Conservation (phyloP, 108 stramenopile genomes). For the Hondaea fermentalgiana region DNA sequence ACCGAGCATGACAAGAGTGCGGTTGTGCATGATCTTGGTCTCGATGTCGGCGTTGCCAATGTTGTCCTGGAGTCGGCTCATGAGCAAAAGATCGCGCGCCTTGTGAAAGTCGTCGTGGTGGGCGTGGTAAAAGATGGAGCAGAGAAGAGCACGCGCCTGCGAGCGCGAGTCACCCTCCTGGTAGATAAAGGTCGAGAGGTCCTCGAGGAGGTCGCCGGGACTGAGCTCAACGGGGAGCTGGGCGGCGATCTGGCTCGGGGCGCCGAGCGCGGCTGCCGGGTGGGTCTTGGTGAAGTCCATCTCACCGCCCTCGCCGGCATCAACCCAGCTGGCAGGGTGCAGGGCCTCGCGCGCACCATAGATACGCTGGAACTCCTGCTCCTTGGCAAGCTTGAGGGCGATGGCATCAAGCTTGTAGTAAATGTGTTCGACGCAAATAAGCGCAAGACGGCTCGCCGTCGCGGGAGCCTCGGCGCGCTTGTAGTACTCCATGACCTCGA, state of each 20-base stretch:
- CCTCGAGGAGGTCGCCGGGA: constrained; percentile 40
- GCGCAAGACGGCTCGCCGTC: constrained; percentile 67
- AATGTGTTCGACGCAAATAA: constrained; percentile 74
- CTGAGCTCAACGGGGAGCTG: background rate
- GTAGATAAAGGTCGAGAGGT: constrained; percentile 79
- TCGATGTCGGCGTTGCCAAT: constrained; percentile 61
- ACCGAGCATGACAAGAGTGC: constrained; percentile 91
- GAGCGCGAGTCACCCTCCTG: constrained; percentile 71
- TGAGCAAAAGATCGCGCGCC: constrained; percentile 88
- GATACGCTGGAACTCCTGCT: constrained; percentile 53
- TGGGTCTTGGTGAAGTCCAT: constrained; percentile 40
- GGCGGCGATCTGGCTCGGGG: constrained; percentile 45
- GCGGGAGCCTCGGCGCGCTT: constrained; percentile 53
- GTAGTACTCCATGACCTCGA: constrained; percentile 67
- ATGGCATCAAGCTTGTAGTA: constrained; percentile 94
- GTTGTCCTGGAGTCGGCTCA: constrained; percentile 86
- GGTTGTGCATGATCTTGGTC: constrained; percentile 93
- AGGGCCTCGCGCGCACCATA: constrained; percentile 60
- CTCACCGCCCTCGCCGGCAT: constrained; percentile 28
- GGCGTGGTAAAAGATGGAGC: constrained; percentile 90
- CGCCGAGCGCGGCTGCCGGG: constrained; percentile 62
- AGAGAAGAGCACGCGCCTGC: constrained; percentile 84
- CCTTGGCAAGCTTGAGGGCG: constrained; percentile 69
- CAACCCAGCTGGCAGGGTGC: constrained; percentile 67
- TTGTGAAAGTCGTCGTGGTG: constrained; percentile 89